Percentiles rank a stretch among this genome's conserved stretches.
Evolutionary conservation across 2,329 filamentous ascomycete species (phyloP).

Genomic region (Furcasterigmium sp.): DNA sequence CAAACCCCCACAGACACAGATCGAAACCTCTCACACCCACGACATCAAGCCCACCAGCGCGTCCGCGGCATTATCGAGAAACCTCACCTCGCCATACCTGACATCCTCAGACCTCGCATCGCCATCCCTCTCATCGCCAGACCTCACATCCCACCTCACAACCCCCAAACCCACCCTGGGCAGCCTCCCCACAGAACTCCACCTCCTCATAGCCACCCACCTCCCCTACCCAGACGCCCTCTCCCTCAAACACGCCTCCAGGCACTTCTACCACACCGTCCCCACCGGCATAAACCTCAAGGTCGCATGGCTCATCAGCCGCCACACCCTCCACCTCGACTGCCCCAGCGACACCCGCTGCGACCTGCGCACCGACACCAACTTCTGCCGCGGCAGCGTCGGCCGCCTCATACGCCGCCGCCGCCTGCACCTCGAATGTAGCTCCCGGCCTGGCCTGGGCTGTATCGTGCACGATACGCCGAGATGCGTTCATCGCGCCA

Average conservation of each 20-base stretch:
- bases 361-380: slow-evolving; percentile 52
- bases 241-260: slow-evolving; percentile 61
- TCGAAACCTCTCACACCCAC: no score
- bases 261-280: slow-evolving; percentile 59
- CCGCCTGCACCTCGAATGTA: slow-evolving; percentile 56
- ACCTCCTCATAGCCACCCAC: slow-evolving; percentile 53
- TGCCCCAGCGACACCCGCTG: slow-evolving; percentile 56
- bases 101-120: no score
- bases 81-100: no score
- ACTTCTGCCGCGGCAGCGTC: slow-evolving; percentile 56
- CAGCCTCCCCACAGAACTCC: slow-evolving; percentile 61
- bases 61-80: no score
- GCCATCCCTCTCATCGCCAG: no score
- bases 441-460: slow-evolving; percentile 49
- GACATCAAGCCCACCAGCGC: no score
- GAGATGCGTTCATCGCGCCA: slow-evolving; percentile 37
- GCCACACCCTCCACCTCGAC: slow-evolving; percentile 57
- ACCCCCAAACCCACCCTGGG: slow-evolving; percentile 28
- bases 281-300: slow-evolving; percentile 62
- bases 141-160: background rate
- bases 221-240: slow-evolving; percentile 68
- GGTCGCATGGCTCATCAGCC: slow-evolving; percentile 63
- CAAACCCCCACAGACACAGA: no score
- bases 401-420: slow-evolving; percentile 55
- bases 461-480: slow-evolving; percentile 49